A percentile compares a stretch with the other conserved stretches of the same genome.
Evolutionary conservation across 257 asterid species (phyloP).

Genomic region (Solanum neorickii): DNA sequence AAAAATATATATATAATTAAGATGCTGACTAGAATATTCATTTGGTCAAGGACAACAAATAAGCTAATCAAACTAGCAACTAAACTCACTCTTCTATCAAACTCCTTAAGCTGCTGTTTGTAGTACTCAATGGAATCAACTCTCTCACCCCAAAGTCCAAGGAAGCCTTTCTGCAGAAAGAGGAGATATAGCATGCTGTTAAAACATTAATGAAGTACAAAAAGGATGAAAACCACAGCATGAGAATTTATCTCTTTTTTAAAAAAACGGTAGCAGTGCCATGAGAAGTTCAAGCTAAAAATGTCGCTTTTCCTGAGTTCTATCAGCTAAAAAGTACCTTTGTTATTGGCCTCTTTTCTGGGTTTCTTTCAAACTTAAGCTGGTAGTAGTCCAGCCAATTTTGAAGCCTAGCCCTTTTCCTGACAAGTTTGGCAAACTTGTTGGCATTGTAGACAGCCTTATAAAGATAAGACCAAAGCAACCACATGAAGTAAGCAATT

Average conservation of each 20-base stretch:
- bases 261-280: background rate
- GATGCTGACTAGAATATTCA: background rate
- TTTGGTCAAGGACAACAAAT: background rate
- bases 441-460: conserved; percentile 90
- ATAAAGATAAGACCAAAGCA: background rate
- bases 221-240: background rate
- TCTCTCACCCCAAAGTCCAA: conserved; percentile 72
- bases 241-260: background rate
- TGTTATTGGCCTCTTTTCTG: conserved; percentile 69
- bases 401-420: conserved; percentile 62
- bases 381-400: conserved; percentile 93
- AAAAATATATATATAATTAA: background rate
- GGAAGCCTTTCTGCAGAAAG: conserved; percentile 60
- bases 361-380: conserved; percentile 80
- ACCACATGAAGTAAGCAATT: background rate
- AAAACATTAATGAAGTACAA: background rate
- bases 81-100: conserved; percentile 56
- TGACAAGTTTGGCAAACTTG: conserved; percentile 67
- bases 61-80: background rate
- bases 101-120: conserved; percentile 40
- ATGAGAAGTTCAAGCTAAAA: background rate
- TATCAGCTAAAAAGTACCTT: conserved; percentile 32
- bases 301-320: background rate
- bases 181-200: background rate
- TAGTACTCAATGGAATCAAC: conserved; percentile 80